phyloP scores from a whole-genome alignment of 2,329 filamentous ascomycete species.

The Pseudogymnoascus sp. region DNA sequence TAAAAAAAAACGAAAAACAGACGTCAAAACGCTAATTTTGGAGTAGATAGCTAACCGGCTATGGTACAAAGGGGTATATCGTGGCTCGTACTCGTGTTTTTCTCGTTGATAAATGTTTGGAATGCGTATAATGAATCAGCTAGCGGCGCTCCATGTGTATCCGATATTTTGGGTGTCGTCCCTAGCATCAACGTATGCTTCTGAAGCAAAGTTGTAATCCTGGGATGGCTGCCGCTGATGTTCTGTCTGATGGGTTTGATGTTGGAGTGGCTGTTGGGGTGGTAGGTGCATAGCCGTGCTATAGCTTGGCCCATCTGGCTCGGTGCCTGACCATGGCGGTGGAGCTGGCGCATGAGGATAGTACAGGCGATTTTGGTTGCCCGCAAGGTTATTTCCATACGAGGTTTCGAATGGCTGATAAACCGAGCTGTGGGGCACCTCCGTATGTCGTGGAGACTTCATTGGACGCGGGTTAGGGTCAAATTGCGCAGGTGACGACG shows the following conservation, averaged over 20 bases:
- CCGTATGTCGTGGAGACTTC: constrained; percentile 27
- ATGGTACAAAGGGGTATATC: constrained; percentile 5
- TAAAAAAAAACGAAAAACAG: not conserved
- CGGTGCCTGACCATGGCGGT: not conserved
- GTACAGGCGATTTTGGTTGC: not conserved
- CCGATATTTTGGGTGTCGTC: not conserved
- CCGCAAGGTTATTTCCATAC: not conserved
- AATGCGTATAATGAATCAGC: not conserved
- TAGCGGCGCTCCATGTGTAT: not conserved
- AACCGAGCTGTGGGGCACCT: not conserved
- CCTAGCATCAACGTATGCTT: not conserved
- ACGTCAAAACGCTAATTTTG: not conserved
- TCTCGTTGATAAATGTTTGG: not conserved
- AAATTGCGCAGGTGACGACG: constrained; percentile 4
- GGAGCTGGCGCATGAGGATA: constrained; percentile 4
- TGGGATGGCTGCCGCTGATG: not conserved
- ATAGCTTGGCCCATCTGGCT: not conserved
- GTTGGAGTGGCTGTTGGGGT: not conserved
- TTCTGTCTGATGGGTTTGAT: not conserved
- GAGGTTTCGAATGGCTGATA: not conserved
- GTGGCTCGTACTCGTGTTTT: not conserved
- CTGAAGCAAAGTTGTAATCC: not conserved
- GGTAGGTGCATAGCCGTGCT: not conserved
- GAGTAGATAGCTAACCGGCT: not conserved
- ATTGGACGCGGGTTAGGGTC: constrained; percentile 27